phyloP scores from a whole-genome alignment of 2,329 filamentous ascomycete species.

The Fusarium gaditjirri region DNA sequence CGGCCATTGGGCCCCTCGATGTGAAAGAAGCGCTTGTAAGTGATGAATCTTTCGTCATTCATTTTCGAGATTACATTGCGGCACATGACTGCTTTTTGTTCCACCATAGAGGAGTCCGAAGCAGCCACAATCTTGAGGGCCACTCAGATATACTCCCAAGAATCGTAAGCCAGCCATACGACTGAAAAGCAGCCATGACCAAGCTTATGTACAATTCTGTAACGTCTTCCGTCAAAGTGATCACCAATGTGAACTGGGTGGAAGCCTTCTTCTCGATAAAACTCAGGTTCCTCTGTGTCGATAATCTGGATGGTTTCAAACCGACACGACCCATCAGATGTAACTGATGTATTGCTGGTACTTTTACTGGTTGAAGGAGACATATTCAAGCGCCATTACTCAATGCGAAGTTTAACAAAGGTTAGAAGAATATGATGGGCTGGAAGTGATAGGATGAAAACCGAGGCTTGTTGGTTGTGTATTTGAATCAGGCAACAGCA shows the following conservation, averaged over 20 bases:
- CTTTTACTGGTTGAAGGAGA: neutral
- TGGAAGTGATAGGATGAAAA: neutral
- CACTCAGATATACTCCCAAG: neutral
- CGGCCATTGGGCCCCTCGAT: neutral
- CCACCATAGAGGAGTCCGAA: neutral
- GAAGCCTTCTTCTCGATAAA: neutral
- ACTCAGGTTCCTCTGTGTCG: neutral
- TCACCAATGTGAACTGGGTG: neutral
- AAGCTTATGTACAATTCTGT: neutral
- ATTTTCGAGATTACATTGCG: neutral
- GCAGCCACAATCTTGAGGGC: slow-evolving; percentile 4
- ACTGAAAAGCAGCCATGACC: neutral
- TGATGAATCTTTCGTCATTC: neutral
- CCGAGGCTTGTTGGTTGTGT: neutral
- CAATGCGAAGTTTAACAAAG: fast-evolving
- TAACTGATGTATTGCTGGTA: neutral
- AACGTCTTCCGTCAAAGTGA: fast-evolving
- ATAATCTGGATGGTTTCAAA: neutral
- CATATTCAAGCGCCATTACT: neutral
- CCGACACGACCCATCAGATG: neutral
- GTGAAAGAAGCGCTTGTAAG: neutral
- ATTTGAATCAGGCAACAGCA: neutral
- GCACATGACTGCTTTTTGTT: neutral
- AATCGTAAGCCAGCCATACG: neutral
- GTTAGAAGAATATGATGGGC: neutral